Evolutionary conservation across 495 filamentous ascomycete species (phyloP).

Genomic region (Trichoderma gamsii): DNA sequence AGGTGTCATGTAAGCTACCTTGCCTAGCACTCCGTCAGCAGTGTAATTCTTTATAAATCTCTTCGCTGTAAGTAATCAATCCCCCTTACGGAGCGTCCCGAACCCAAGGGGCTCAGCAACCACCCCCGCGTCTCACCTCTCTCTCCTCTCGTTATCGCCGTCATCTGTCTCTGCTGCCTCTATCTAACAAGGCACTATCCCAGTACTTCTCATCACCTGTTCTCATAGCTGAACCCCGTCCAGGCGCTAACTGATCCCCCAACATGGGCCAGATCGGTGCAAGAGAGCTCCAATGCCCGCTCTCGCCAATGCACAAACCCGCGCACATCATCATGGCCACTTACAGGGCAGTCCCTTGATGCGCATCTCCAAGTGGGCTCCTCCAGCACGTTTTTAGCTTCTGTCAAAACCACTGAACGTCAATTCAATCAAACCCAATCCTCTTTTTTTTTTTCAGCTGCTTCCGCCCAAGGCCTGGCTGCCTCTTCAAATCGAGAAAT

Average conservation of each 20-base stretch:
- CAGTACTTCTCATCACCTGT: not conserved
- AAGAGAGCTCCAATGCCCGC: not conserved
- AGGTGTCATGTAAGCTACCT: no score
- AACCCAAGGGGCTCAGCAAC: not conserved
- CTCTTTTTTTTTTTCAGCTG: not conserved
- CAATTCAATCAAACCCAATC: not conserved
- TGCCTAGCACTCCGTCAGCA: not conserved
- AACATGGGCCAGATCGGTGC: not conserved
- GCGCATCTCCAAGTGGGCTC: no score
- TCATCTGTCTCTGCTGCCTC: not conserved
- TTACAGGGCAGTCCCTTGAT: not conserved
- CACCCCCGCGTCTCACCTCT: not conserved
- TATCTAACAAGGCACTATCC: not conserved
- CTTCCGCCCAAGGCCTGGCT: not conserved
- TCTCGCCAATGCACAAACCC: constrained; percentile 9
- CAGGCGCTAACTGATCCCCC: not conserved
- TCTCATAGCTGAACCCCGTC: not conserved
- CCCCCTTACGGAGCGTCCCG: constrained; percentile 6
- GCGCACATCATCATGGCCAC: not conserved
- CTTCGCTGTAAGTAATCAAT: not conserved
- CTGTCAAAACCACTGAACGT: not conserved
- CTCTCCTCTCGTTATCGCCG: not conserved
- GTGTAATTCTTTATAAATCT: not conserved
- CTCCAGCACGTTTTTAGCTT: no score
- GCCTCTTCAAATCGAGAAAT: not conserved